Evolutionary conservation across 1,284 basidiomycete genomes (phyloP).

Genomic region (Leccinum pallidistipes): DNA sequence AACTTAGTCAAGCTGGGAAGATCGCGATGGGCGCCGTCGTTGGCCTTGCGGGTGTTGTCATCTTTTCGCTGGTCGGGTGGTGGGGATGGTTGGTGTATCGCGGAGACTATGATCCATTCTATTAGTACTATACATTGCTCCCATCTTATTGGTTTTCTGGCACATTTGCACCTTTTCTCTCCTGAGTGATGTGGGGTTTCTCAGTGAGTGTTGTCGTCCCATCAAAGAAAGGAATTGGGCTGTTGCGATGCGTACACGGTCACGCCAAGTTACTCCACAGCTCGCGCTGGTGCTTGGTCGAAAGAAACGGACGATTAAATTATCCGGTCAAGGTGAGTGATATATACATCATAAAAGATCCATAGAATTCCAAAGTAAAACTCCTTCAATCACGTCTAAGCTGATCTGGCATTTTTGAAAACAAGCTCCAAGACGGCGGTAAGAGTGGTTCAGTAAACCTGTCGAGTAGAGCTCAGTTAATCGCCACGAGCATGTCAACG

Average conservation of each 20-base stretch:
- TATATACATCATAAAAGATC: not conserved
- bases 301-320: not conserved
- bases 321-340: not conserved
- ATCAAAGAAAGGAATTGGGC: too few relatives aligned
- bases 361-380: not conserved
- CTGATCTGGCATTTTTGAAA: not conserved
- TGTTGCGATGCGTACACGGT: too few relatives aligned
- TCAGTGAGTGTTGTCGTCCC: too few relatives aligned
- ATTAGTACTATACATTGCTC: slow-evolving; percentile 15
- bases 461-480: slow-evolving; percentile 9
- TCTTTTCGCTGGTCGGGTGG: slow-evolving; percentile 50
- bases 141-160: not conserved
- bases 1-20: slow-evolving; percentile 58
- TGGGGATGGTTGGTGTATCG: slow-evolving; percentile 36
- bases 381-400: not conserved
- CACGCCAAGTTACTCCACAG: too few relatives aligned
- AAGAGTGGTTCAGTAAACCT: slow-evolving; percentile 29
- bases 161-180: not conserved
- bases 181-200: too few relatives aligned
- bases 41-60: slow-evolving; percentile 56
- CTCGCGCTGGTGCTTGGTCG: too few relatives aligned
- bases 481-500: not conserved
- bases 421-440: not conserved
- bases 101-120: slow-evolving; percentile 25
- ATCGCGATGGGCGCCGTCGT: slow-evolving; percentile 75